These are phyloP conservation scores for Trichodelitschia bisporula DNA, from an alignment of 495 filamentous ascomycete species.

Conservation along the genomic window DNA sequence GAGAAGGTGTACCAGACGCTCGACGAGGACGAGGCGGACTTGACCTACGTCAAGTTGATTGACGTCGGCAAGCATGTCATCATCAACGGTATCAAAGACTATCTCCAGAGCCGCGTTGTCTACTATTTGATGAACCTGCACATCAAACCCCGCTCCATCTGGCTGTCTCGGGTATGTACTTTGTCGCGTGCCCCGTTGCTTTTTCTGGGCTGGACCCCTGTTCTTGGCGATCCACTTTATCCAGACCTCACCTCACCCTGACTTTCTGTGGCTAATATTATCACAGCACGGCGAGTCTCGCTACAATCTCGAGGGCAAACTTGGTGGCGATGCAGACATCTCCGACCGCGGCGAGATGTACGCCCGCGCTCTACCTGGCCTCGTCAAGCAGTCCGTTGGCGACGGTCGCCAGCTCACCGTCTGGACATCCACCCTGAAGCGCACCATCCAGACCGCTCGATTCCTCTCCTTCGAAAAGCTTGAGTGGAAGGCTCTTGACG, in stretches of 20 bases:
- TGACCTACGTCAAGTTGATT: constrained; percentile 93
- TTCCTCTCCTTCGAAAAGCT: constrained; percentile 74
- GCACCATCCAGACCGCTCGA: constrained; percentile 77
- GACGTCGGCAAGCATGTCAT: constrained; percentile 85
- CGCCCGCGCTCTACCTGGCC: constrained; percentile 50
- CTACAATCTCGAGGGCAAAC: constrained; percentile 67
- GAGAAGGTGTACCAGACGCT: constrained; percentile 90
- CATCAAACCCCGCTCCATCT: constrained; percentile 91
- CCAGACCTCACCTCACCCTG: too few relatives aligned
- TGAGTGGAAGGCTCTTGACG: constrained; percentile 95
- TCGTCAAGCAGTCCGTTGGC: constrained; percentile 61
- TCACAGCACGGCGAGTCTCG: constrained; percentile 84
- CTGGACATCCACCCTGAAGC: constrained; percentile 87
- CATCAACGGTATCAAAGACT: constrained; percentile 93
- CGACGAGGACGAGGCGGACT: constrained; percentile 55
- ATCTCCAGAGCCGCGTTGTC: constrained; percentile 81
- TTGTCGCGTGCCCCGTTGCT: not conserved
- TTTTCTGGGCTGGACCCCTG: not conserved
- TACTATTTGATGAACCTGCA: constrained; percentile 98
- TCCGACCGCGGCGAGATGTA: constrained; percentile 76
- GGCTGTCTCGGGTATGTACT: constrained; percentile 66
- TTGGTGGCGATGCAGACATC: constrained; percentile 75
- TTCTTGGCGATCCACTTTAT: too few relatives aligned
- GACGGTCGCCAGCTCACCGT: constrained; percentile 65
- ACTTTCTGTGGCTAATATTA: too few relatives aligned